Evolutionary conservation across 768 basidiomycete genomes (phyloP), one percentile per base, ranked within the genome.

Genomic region (Lepiota brunneoincarnata): DNA sequence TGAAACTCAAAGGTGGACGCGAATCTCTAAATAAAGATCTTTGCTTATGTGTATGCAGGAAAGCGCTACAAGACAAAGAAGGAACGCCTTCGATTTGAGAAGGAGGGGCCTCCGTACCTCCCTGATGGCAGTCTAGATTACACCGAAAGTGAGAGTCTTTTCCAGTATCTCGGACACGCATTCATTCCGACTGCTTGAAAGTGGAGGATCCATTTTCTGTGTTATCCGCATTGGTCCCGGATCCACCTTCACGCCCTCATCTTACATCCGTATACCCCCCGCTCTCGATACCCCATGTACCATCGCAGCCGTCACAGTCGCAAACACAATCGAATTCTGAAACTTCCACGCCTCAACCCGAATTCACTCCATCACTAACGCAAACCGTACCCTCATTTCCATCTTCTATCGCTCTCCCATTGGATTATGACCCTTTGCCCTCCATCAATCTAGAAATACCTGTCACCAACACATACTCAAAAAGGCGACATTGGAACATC

Each of bases 81-180:
- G 61, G 89, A 92, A 59, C 76, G 89, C 9, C 60, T 90, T 54
- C 76, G 86, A n/a, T 77, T 91, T 41, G 90, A 91, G 62, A 86
- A 81, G 56, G 82, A 84, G 56, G 89, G 89, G 0, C 87, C 86
- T 15, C 90, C 89, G 0, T 75, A 77, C 20, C 73, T 74, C 5
- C 64, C 80, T n/a, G 89, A 92, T 63, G 89, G 89, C n/a, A 91
- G 89, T 66, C 70, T 91, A 28, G 83, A 89, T 67, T 90, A 89
- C 59, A 60, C 76, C 21, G 81, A 89, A 67, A 81, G 88, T 89
- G 62, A 38, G 83, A 71, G 37, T 47, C 43, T 7, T 42, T 40
- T 26, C 18, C n/a, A 31, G 15, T 40, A n/a, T 11, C 36, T 37
- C 35, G 6, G 42, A 21, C 26, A 45, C 46, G 60, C 35, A 49